Base-by-base conservation (phyloP, 2,329 filamentous ascomycete genomes). In the Apiospora arundinis region DNA sequence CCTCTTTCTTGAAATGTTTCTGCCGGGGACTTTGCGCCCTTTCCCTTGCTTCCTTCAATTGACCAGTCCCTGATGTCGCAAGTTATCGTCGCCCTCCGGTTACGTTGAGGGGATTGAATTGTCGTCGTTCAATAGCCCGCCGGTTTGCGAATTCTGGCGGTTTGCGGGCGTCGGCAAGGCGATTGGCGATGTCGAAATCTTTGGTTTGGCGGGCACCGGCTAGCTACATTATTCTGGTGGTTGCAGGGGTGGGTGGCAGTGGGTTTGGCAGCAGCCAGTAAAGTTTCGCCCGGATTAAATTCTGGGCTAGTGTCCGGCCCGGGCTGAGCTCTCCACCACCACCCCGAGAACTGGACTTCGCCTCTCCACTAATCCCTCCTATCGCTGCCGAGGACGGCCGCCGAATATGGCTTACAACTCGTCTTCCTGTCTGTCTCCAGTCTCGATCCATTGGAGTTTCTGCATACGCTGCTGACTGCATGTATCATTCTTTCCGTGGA, bases 251-350 rank as follows among this genome's bases (percentile, higher is more conserved):
- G 42, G 12, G 28, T 60, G 21, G 42, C 42, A 32, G 14, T 32
- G 4, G 37, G 21, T 16, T 66, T 66, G 14, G 16, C 6, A 6
- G 6, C 18, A 45, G 40, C 12, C 65, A 45, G 14, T 28, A 18
- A 67, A 32, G n/a, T 67, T 28, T 18, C 25, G 44, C 65, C 44
- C 44, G 65, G 65, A 44, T 67, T 67, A 46, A 45, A 45, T 45
- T 21, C 40, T 45, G 65, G 12, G 23, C 65, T 67, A 67, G 65
- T 28, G 65, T 28, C n/a, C 40, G 44, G 65, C 2, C 65, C 65
- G n/a, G 42, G 5, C 12, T 76, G 32, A 6, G 18, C 32, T 21
- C 8, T 40, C 56, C 56, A 37, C 32, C 56, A 21, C 4, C 18
- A 45, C 45, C 32, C 56, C 32, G 32, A 32, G 18, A 56, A 40